These are phyloP conservation scores for Coleophoma cylindrospora DNA, from an alignment of 2,329 filamentous ascomycete species.

Conservation along the genomic window DNA sequence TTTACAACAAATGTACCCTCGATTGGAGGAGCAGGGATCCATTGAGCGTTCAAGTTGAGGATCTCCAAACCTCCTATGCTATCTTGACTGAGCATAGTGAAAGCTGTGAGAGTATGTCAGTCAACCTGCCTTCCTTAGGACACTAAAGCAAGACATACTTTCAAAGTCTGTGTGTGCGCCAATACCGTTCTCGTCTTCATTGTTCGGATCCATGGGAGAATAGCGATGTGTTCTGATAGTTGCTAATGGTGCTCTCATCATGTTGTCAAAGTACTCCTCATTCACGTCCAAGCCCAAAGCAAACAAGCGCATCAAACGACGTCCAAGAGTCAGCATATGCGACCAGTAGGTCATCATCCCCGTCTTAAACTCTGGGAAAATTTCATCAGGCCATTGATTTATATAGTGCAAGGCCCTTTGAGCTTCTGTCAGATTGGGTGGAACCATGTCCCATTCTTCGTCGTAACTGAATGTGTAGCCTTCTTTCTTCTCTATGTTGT, in stretches of 20 bases:
- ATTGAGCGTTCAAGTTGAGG: conserved; percentile 24
- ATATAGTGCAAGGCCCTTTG: neutral
- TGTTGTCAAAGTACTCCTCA: neutral
- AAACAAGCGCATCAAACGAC: neutral
- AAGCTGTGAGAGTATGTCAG: conserved; percentile 10
- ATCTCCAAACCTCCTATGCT: conserved; percentile 37
- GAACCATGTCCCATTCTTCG: neutral
- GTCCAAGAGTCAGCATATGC: neutral
- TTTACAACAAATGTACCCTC: conserved; percentile 44
- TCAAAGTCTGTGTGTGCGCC: neutral
- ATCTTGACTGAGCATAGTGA: conserved; percentile 43
- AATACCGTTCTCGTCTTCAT: neutral
- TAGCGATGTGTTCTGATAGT: neutral
- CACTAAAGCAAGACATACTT: neutral
- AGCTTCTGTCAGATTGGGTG: neutral
- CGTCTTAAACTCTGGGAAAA: neutral
- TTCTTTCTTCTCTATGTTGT: no score
- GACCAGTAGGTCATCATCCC: neutral
- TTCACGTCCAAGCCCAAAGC: neutral
- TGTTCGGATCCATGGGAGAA: neutral
- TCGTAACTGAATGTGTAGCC: no score
- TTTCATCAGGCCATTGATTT: neutral
- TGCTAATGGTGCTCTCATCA: neutral
- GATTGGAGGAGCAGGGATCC: conserved; percentile 32
- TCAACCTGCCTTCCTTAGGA: no score